Evolutionary conservation across 2,329 filamentous ascomycete genomes (phyloP).

Genomic region (Calycina herbarum): DNA sequence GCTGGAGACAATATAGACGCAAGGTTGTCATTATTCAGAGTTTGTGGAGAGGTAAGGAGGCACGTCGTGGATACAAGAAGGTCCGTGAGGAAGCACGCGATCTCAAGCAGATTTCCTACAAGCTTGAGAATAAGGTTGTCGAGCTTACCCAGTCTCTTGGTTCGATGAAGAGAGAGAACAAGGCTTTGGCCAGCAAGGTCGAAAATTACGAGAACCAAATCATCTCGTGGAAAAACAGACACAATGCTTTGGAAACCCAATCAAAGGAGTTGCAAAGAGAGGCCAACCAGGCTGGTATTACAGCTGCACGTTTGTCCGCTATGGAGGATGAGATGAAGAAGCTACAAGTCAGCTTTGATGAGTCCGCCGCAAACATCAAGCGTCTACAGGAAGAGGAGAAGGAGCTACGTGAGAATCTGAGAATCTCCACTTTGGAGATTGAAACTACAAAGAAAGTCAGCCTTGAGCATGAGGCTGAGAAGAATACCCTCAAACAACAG

Average conservation of each 20-base stretch:
- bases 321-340: slow-evolving; percentile 97
- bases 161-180: slow-evolving; percentile 93
- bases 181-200: slow-evolving; percentile 80
- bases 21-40: slow-evolving; percentile 90
- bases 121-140: slow-evolving; percentile 98
- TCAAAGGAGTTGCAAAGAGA: slow-evolving; percentile 94
- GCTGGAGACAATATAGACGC: slow-evolving; percentile 85
- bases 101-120: slow-evolving; percentile 99
- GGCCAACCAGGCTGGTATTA: slow-evolving; percentile 96
- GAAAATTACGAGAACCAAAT: slow-evolving; percentile 96
- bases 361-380: slow-evolving; percentile 88
- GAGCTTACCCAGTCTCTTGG: slow-evolving; percentile 94
- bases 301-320: slow-evolving; percentile 81
- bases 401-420: slow-evolving; percentile 78
- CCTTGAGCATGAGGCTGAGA: slow-evolving; percentile 79
- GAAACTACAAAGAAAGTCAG: slow-evolving; percentile 75
- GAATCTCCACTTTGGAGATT: slow-evolving; percentile 75
- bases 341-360: slow-evolving; percentile 83
- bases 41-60: slow-evolving; percentile 82
- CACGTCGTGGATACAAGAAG: slow-evolving; percentile 83
- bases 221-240: slow-evolving; percentile 91
- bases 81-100: slow-evolving; percentile 94
- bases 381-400: slow-evolving; percentile 93
- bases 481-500: slow-evolving; percentile 81
- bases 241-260: slow-evolving; percentile 84